Evolutionary conservation across 2,329 filamentous ascomycete genomes (phyloP).

Genomic region (Aurifilum marmelostoma): DNA sequence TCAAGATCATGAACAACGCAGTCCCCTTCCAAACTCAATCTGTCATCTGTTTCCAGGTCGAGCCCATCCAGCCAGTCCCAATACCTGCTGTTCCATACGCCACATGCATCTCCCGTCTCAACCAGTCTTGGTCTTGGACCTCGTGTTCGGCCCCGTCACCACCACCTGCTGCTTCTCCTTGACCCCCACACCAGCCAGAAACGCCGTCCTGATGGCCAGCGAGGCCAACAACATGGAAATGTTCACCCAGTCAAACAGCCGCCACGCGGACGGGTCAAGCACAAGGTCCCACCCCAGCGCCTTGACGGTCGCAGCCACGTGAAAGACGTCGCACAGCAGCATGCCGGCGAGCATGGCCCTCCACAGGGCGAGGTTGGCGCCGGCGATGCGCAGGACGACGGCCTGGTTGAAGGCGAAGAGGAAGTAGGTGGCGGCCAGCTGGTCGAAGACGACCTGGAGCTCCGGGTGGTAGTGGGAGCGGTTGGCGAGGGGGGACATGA

Average conservation of each 20-base stretch:
- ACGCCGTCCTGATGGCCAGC: slow-evolving; percentile 39
- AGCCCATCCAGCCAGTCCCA: not conserved
- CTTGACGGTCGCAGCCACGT: slow-evolving; percentile 39
- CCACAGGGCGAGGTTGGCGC: slow-evolving; percentile 36
- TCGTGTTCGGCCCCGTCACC: not conserved
- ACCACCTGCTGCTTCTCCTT: not conserved
- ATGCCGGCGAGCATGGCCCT: slow-evolving; percentile 33
- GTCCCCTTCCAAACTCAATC: not conserved
- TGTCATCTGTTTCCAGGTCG: not conserved
- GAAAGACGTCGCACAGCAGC: slow-evolving; percentile 36
- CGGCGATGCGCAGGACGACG: slow-evolving; percentile 36
- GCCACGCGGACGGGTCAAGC: slow-evolving; percentile 38
- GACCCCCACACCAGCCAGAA: slow-evolving; percentile 41
- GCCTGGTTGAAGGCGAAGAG: slow-evolving; percentile 38
- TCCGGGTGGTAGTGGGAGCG: slow-evolving; percentile 31
- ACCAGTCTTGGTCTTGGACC: slow-evolving; percentile 24
- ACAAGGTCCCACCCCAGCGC: slow-evolving; percentile 37
- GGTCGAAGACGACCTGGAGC: slow-evolving; percentile 34
- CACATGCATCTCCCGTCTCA: not conserved
- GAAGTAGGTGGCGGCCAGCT: slow-evolving; percentile 37
- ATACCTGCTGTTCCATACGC: not conserved
- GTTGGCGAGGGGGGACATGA: slow-evolving; percentile 21
- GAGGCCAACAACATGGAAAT: slow-evolving; percentile 39
- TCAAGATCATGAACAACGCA: not conserved
- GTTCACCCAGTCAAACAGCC: slow-evolving; percentile 43